Conservation (phyloP, 371 early-diverging fungal genomes). For the Mortierella sp. region DNA sequence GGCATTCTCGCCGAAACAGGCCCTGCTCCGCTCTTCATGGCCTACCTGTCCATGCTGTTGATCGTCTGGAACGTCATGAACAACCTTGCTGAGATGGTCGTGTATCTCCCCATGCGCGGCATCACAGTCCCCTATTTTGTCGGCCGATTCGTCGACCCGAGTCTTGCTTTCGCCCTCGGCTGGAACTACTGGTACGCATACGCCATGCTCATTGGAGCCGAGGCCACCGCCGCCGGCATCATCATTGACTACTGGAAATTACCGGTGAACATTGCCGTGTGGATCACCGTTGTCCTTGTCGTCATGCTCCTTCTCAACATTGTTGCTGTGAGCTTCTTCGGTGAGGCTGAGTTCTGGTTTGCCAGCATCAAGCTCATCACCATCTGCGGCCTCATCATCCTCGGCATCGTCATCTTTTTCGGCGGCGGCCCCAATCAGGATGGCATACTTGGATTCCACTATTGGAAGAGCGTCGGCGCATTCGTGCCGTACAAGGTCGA, state of each 20-base stretch:
- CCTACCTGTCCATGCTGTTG: conserved; percentile 77
- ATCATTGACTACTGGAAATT: conserved; percentile 81
- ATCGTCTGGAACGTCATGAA: conserved; percentile 87
- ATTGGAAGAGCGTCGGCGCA: conserved; percentile 26
- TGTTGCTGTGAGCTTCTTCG: conserved; percentile 57
- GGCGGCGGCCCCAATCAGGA: conserved; percentile 87
- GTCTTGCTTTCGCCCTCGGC: conserved; percentile 83
- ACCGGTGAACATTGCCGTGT: conserved; percentile 31
- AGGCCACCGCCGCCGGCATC: conserved; percentile 72
- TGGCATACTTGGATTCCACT: conserved; percentile 71
- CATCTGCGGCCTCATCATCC: conserved; percentile 74
- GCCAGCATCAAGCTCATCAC: conserved; percentile 64
- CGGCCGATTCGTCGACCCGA: conserved; percentile 83
- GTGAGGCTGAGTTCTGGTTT: conserved; percentile 71
- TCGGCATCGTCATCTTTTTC: conserved; percentile 75
- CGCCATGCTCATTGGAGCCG: conserved; percentile 85
- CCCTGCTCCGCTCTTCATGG: conserved; percentile 81
- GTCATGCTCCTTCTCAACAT: conserved; percentile 45
- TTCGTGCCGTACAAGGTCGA: conserved; percentile 54
- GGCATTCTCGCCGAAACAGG: conserved; percentile 77
- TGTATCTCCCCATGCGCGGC: conserved; percentile 83
- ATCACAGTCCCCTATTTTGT: conserved; percentile 83
- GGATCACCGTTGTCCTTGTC: conserved; percentile 38
- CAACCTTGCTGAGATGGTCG: conserved; percentile 88
- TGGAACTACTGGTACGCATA: conserved; percentile 86